These are phyloP conservation scores for Crithidia brevicula DNA, from an alignment of 208 protist genomes.

Conservation along the genomic window DNA sequence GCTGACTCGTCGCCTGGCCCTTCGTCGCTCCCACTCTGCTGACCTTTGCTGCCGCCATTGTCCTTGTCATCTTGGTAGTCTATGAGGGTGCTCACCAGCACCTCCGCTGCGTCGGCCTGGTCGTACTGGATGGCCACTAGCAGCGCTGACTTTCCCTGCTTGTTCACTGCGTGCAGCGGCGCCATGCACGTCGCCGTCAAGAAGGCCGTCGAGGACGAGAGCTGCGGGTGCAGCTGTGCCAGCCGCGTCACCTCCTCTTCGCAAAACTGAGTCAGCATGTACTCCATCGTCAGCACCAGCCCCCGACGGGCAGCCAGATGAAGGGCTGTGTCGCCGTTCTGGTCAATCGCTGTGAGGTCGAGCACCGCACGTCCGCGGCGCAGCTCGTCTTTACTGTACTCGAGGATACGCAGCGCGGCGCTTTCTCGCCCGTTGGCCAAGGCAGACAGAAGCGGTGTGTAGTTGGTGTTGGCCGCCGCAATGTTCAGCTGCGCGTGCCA, in stretches of 20 bases:
- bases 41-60: conserved; percentile 7
- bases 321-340: conserved; percentile 69
- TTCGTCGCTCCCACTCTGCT: too few relatives aligned
- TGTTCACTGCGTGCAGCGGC: conserved; percentile 54
- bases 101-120: conserved; percentile 56
- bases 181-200: conserved; percentile 16
- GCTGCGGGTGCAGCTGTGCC: conserved; percentile 20
- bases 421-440: conserved; percentile 60
- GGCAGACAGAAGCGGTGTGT: conserved; percentile 71
- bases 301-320: conserved; percentile 62
- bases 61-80: conserved; percentile 14
- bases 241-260: conserved; percentile 66
- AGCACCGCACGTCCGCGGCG: conserved; percentile 60
- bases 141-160: conserved; percentile 66
- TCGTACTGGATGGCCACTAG: conserved; percentile 69
- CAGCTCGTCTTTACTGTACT: conserved; percentile 77
- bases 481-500: conserved; percentile 67
- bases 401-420: conserved; percentile 68
- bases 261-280: conserved; percentile 80
- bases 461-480: conserved; percentile 52
- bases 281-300: conserved; percentile 68
- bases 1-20: too few relatives aligned
- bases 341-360: conserved; percentile 69
- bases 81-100: conserved; percentile 54
- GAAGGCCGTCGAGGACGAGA: conserved; percentile 15